Evolutionary conservation across 805 yeast species (phyloP).

Genomic region (Yarrowia sp.): DNA sequence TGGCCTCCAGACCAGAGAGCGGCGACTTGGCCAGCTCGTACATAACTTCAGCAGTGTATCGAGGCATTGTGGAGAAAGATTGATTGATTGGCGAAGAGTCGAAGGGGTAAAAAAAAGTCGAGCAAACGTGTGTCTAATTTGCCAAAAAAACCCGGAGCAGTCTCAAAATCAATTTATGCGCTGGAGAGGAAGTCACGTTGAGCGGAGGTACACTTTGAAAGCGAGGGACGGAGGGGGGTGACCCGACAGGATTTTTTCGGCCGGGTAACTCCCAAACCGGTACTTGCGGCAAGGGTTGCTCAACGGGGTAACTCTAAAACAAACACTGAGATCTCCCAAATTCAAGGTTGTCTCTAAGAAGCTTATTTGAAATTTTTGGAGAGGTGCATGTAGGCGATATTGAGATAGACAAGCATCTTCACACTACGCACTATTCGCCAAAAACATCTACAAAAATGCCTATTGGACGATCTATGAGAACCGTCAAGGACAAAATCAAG

Average conservation of each 20-base stretch:
- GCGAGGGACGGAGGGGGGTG: not conserved
- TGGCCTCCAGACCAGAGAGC: conserved; percentile 31
- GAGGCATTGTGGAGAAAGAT: conserved; percentile 32
- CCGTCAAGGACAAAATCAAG: conserved; percentile 59
- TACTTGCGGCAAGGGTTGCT: not conserved
- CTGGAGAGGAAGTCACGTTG: conserved; percentile 15
- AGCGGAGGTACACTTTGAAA: not conserved
- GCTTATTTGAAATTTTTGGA: conserved; percentile 17
- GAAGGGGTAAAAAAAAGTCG: conserved; percentile 12
- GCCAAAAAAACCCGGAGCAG: conserved; percentile 19
- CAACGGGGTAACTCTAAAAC: not conserved
- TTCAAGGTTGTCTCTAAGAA: not conserved
- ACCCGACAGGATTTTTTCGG: conserved; percentile 11
- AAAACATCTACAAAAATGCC: conserved; percentile 51
- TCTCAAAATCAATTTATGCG: not conserved
- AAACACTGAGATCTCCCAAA: not conserved
- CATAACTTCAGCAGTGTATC: conserved; percentile 33
- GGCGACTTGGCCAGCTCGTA: conserved; percentile 35
- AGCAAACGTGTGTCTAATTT: not conserved
- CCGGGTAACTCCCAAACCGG: not conserved
- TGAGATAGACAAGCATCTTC: not conserved
- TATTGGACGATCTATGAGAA: conserved; percentile 59
- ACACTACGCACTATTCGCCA: not conserved
- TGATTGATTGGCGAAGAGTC: not conserved
- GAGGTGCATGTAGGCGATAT: not conserved